Percentiles rank a stretch among this genome's conserved stretches.
Evolutionary conservation across 495 filamentous ascomycete genomes (phyloP).

Genomic region (Aspergillus sclerotiicarbonarius): DNA sequence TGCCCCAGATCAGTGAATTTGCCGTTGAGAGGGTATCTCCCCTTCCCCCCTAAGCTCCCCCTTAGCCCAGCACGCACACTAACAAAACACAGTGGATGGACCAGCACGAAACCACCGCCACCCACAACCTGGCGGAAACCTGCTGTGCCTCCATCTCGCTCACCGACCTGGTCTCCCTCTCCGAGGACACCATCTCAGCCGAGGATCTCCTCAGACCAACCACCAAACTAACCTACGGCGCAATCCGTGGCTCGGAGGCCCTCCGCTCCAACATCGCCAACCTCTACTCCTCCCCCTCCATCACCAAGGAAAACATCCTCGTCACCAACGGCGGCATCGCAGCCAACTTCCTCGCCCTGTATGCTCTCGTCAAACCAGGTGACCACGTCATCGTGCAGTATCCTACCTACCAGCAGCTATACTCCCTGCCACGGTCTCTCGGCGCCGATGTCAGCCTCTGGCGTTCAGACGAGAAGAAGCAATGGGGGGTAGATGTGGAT

Average conservation of each 20-base stretch:
- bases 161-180: conserved; percentile 49
- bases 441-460: conserved; percentile 78
- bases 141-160: conserved; percentile 73
- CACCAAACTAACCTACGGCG: conserved; percentile 57
- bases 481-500: conserved; percentile 59
- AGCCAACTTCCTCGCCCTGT: conserved; percentile 72
- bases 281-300: conserved; percentile 25
- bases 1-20: conserved; percentile 65
- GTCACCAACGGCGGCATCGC: conserved; percentile 75
- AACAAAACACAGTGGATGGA: conserved; percentile 70
- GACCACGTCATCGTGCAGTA: conserved; percentile 82
- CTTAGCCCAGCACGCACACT: not conserved
- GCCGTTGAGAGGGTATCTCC: conserved; percentile 61
- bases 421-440: conserved; percentile 65
- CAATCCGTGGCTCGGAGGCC: conserved; percentile 59
- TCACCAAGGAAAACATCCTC: conserved; percentile 59
- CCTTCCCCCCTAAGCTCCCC: not conserved
- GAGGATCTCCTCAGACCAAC: conserved; percentile 28
- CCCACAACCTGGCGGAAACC: conserved; percentile 76
- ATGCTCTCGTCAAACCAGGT: conserved; percentile 65
- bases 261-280: conserved; percentile 68
- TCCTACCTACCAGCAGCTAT: conserved; percentile 82
- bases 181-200: not conserved
- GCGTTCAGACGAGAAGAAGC: conserved; percentile 59
- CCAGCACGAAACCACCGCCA: conserved; percentile 61